A percentile compares a stretch with the other conserved stretches of the same genome.
These are phyloP conservation scores for Populus tomentosa DNA, from an alignment of 441 rosid species.

Conservation along the genomic window DNA sequence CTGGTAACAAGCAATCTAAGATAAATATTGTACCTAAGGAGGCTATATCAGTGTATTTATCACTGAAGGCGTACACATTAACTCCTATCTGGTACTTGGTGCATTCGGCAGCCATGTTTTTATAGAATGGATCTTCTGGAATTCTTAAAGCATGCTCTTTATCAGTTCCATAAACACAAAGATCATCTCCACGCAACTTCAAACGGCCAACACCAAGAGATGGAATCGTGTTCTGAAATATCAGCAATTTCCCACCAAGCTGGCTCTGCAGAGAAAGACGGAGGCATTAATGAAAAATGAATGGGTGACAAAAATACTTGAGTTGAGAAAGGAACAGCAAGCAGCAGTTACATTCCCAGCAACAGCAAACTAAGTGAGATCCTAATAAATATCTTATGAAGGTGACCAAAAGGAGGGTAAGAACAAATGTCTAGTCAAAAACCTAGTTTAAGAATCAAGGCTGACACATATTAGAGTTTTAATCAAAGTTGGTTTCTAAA, in stretches of 20 bases:
- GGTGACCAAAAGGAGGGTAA: not conserved
- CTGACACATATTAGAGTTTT: not conserved
- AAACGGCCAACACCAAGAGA: slow-evolving; percentile 95
- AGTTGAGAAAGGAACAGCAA: not conserved
- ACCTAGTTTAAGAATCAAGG: not conserved
- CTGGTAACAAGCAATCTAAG: not conserved
- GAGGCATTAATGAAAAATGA: not conserved
- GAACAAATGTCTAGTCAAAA: not conserved
- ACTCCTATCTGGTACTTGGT: slow-evolving; percentile 94
- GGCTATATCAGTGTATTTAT: slow-evolving; percentile 91
- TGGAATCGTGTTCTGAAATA: slow-evolving; percentile 90
- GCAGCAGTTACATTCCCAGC: not conserved
- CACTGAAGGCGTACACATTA: slow-evolving; percentile 87
- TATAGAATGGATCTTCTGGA: slow-evolving; percentile 92
- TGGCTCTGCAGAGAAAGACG: slow-evolving; percentile 51
- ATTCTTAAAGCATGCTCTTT: slow-evolving; percentile 80
- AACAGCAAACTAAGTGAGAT: not conserved
- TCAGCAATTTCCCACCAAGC: slow-evolving; percentile 93
- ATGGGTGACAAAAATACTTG: too few species aligned
- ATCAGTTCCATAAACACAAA: slow-evolving; percentile 93
- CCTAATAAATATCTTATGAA: not conserved
- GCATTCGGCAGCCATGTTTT: slow-evolving; percentile 99
- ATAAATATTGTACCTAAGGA: slow-evolving; percentile 61
- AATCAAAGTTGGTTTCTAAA: not conserved
- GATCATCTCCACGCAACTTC: slow-evolving; percentile 97